Conservation (phyloP, 768 basidiomycete genomes). For the Trametes cingulata region DNA sequence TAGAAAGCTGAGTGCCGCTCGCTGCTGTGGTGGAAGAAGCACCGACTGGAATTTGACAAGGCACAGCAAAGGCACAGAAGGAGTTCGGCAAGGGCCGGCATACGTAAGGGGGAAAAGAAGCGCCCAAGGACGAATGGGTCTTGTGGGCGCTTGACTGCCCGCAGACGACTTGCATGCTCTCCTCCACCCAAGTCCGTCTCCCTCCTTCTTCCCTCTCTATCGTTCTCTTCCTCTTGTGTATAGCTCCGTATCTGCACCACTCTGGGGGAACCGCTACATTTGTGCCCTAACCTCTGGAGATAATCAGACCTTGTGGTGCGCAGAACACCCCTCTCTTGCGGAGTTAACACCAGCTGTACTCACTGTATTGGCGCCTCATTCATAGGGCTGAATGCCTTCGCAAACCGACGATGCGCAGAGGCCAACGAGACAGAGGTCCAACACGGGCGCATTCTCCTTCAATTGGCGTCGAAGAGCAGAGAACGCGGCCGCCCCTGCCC, state of each 20-base stretch:
- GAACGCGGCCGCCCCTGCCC: conserved; percentile 16
- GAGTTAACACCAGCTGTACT: conserved; percentile 2
- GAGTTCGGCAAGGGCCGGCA: background rate
- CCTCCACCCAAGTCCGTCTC: background rate
- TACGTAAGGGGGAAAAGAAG: conserved; percentile 13
- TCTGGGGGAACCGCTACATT: background rate
- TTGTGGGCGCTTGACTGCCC: conserved; percentile 1
- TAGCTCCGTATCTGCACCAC: background rate
- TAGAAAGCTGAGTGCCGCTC: background rate
- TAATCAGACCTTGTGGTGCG: background rate
- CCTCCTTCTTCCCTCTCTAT: background rate
- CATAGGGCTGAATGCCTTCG: conserved; percentile 25
- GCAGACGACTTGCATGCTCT: background rate
- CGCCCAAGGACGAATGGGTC: background rate
- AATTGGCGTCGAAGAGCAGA: conserved; percentile 22
- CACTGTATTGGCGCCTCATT: background rate
- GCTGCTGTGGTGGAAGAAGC: background rate
- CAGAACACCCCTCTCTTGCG: background rate
- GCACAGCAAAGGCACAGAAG: background rate
- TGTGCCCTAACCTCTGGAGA: background rate
- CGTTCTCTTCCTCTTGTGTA: background rate
- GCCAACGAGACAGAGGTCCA: conserved; percentile 28
- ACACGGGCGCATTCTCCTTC: conserved; percentile 25
- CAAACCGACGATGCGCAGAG: conserved; percentile 27
- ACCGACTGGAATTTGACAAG: background rate